These are phyloP conservation scores for Malbranchea cinnamomea DNA, from an alignment of 2,329 filamentous ascomycete species.

Conservation along the genomic window DNA sequence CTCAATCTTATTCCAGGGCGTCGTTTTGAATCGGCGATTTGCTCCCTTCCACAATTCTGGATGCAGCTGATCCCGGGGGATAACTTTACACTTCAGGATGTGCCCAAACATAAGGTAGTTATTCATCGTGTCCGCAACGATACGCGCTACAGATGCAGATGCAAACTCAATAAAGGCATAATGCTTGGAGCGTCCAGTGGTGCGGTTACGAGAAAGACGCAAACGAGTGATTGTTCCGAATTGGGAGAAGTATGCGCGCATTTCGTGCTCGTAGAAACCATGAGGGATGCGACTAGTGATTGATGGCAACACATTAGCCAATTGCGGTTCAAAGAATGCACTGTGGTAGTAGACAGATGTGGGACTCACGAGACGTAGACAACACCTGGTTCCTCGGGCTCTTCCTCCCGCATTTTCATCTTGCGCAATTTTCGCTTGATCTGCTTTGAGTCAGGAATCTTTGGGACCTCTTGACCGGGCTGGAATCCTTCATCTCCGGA, in stretches of 20 bases:
- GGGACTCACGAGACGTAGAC: constrained; percentile 60
- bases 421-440: constrained; percentile 37
- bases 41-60: constrained; percentile 77
- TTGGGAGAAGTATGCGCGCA: constrained; percentile 84
- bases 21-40: constrained; percentile 74
- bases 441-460: constrained; percentile 31
- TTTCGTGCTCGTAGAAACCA: constrained; percentile 94
- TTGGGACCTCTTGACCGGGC: constrained; percentile 27
- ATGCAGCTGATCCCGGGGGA: constrained; percentile 65
- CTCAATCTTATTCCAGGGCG: constrained; percentile 77
- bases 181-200: constrained; percentile 82
- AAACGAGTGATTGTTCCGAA: constrained; percentile 71
- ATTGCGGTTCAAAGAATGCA: constrained; percentile 5
- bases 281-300: constrained; percentile 57
- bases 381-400: constrained; percentile 47
- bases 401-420: constrained; percentile 30
- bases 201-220: constrained; percentile 79
- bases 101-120: constrained; percentile 94
- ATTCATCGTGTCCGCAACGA: constrained; percentile 92
- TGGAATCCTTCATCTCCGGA: constrained; percentile 33
- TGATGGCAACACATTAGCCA: constrained; percentile 10
- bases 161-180: constrained; percentile 88
- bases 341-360: neutral
- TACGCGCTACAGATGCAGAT: constrained; percentile 63
- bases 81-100: constrained; percentile 71